These are phyloP conservation scores for Trichosporon asahii DNA, from an alignment of 1,284 basidiomycete genomes.

Conservation along the genomic window DNA sequence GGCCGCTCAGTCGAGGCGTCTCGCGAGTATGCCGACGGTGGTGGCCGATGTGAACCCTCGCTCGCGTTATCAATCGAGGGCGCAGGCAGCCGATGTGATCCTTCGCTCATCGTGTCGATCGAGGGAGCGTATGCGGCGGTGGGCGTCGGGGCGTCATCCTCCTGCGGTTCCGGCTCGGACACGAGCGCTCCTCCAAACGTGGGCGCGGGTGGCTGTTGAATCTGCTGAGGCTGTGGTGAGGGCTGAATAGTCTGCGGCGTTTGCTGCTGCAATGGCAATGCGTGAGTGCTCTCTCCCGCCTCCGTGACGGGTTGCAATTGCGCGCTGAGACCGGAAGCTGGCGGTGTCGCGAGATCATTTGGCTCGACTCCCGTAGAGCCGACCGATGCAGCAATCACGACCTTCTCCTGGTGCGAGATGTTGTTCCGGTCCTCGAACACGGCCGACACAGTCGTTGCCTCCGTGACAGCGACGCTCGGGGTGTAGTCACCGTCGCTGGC, in stretches of 20 bases:
- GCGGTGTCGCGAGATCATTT: not conserved
- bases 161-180: not conserved
- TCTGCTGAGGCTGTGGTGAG: not conserved
- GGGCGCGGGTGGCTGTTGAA: not conserved
- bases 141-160: not conserved
- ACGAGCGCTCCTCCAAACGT: not conserved
- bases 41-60: conserved; percentile 1
- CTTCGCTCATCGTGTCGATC: not conserved
- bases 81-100: not conserved
- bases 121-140: conserved; percentile 1
- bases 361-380: not conserved
- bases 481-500: conserved; percentile 16
- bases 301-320: conserved; percentile 12
- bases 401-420: not conserved
- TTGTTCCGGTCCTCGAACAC: not conserved
- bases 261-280: conserved; percentile 10
- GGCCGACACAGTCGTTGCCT: conserved; percentile 8
- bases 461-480: conserved; percentile 16
- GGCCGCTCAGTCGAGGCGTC: conserved; percentile 1
- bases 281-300: conserved; percentile 18
- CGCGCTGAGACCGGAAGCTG: not conserved
- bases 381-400: not conserved
- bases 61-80: not conserved
- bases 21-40: not conserved
- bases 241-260: not conserved